Percentiles rank a stretch among this genome's conserved stretches.
Conservation (phyloP, 495 filamentous ascomycete species). For the Staphylotrichum tortipilum region DNA sequence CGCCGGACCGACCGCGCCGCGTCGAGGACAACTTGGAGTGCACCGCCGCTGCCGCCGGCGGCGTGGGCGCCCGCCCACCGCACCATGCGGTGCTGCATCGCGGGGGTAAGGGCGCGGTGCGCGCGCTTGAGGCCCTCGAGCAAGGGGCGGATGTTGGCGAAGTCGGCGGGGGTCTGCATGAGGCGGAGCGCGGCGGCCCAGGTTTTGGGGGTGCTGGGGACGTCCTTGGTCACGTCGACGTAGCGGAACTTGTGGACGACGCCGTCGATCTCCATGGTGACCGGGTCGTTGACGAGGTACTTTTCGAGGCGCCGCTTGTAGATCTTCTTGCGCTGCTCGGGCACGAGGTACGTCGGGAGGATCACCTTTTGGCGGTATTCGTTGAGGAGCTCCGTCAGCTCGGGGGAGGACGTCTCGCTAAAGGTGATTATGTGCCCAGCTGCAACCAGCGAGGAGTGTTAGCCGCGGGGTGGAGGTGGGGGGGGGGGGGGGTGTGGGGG, state of each 20-base stretch:
- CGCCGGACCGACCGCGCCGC: conserved; percentile 36
- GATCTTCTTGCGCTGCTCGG: conserved; percentile 46
- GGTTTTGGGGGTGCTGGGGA: conserved; percentile 26
- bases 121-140: conserved; percentile 44
- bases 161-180: conserved; percentile 53
- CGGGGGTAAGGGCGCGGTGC: conserved; percentile 22
- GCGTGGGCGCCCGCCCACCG: conserved; percentile 32
- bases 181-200: conserved; percentile 34
- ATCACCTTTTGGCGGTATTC: conserved; percentile 56
- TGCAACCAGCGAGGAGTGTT: not conserved
- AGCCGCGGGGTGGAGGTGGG: not conserved
- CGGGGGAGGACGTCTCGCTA: conserved; percentile 22
- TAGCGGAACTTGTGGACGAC: conserved; percentile 49
- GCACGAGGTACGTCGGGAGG: conserved; percentile 52
- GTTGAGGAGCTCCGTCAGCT: conserved; percentile 35
- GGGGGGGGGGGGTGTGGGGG: no score
- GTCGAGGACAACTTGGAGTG: conserved; percentile 45
- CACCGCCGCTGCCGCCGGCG: no score
- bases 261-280: conserved; percentile 51
- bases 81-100: conserved; percentile 33
- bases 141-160: conserved; percentile 49
- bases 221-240: conserved; percentile 27
- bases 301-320: conserved; percentile 43
- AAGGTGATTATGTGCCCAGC: conserved; percentile 23
- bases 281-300: conserved; percentile 48